Conservation (phyloP, 1,139 yeast species). For the Candida sanyaensis region DNA sequence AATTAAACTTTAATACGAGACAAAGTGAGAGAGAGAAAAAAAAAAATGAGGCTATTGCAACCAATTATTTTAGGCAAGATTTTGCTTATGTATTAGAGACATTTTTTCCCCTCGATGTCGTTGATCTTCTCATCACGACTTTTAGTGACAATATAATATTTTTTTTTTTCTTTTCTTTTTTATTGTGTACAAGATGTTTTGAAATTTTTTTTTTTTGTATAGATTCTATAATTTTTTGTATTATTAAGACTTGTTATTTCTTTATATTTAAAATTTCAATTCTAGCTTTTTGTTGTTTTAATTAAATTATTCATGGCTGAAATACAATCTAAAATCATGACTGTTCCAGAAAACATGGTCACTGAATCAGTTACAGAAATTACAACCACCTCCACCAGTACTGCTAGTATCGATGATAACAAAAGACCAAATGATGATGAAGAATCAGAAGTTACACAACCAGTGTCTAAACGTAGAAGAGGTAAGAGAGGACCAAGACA, state of each 20-base stretch:
- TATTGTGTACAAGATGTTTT: neutral
- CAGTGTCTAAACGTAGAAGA: conserved; percentile 14
- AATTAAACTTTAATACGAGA: neutral
- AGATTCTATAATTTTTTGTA: conserved; percentile 2
- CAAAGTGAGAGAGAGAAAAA: too few relatives aligned
- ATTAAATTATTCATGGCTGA: neutral
- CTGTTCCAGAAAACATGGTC: neutral
- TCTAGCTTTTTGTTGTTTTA: neutral
- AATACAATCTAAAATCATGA: neutral
- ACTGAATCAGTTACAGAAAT: neutral
- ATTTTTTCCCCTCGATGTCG: conserved; percentile 1
- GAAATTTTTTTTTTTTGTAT: neutral
- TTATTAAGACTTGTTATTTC: neutral
- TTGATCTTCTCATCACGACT: conserved; percentile 1
- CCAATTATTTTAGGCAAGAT: neutral
- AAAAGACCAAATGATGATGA: conserved; percentile 10
- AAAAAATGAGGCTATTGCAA: neutral
- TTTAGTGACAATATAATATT: neutral
- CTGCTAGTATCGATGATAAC: conserved; percentile 9
- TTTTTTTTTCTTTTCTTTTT: neutral
- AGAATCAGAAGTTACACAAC: neutral
- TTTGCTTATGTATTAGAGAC: conserved; percentile 1
- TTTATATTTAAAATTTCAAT: neutral
- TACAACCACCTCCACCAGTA: neutral
- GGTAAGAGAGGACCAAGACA: conserved; percentile 11